phyloP scores from a whole-genome alignment of 805 yeast genomes.

The Candida awuae region DNA sequence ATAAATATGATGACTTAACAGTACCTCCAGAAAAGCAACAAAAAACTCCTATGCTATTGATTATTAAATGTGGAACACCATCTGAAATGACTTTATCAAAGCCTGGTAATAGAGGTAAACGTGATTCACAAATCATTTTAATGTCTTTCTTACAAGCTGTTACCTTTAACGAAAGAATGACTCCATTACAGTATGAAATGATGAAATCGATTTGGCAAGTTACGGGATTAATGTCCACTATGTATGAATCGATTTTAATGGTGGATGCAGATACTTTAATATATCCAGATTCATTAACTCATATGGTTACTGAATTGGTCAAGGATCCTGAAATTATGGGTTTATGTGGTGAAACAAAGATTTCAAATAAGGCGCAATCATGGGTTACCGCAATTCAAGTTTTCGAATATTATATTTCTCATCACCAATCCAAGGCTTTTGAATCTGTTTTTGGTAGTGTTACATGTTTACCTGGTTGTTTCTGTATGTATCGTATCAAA shows the following conservation, averaged over 20 bases:
- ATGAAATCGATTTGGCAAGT: slow-evolving; percentile 68
- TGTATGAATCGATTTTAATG: slow-evolving; percentile 78
- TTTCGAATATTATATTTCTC: slow-evolving; percentile 87
- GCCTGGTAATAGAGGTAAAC: slow-evolving; percentile 94
- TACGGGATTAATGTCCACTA: slow-evolving; percentile 78
- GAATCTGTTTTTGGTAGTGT: slow-evolving; percentile 94
- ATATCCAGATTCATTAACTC: slow-evolving; percentile 79
- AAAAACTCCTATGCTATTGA: slow-evolving; percentile 66
- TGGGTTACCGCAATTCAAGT: slow-evolving; percentile 95
- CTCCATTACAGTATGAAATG: slow-evolving; percentile 76
- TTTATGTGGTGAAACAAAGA: slow-evolving; percentile 89
- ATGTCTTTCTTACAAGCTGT: slow-evolving; percentile 86
- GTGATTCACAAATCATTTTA: slow-evolving; percentile 86
- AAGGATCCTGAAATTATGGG: slow-evolving; percentile 86
- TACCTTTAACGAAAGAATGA: slow-evolving; percentile 91
- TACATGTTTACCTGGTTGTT: slow-evolving; percentile 93
- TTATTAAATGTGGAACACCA: slow-evolving; percentile 87
- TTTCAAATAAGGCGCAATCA: slow-evolving; percentile 68
- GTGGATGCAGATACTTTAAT: slow-evolving; percentile 93
- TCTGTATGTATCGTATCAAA: slow-evolving; percentile 85
- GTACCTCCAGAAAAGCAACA: slow-evolving; percentile 78
- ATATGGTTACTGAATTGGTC: slow-evolving; percentile 85
- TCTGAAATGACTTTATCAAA: slow-evolving; percentile 60
- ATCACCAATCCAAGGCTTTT: slow-evolving; percentile 89
- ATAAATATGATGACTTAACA: slow-evolving; percentile 70